These are phyloP conservation scores for Tylopilus orsonianus DNA, from an alignment of 1,284 basidiomycete genomes.

Conservation along the genomic window DNA sequence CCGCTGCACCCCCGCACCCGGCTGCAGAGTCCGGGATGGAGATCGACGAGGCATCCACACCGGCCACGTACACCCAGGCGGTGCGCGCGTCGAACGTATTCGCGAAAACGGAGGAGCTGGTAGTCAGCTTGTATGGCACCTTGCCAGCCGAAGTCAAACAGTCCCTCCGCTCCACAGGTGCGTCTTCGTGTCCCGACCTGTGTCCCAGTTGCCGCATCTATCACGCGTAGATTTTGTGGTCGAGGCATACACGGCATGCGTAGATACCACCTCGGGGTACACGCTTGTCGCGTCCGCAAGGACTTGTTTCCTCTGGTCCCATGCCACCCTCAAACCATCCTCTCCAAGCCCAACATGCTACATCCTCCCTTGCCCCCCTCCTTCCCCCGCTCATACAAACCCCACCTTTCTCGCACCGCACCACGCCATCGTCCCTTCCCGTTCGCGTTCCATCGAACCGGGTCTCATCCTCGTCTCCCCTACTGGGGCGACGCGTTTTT, in stretches of 20 bases:
- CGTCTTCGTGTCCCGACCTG: constrained; percentile 3
- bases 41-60: constrained; percentile 52
- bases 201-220: neutral
- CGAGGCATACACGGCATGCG: constrained; percentile 65
- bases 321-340: constrained; percentile 48
- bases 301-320: constrained; percentile 83
- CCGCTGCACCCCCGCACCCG: constrained; percentile 35
- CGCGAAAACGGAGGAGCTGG: constrained; percentile 71
- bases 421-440: constrained; percentile 66
- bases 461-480: constrained; percentile 71
- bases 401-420: constrained; percentile 51
- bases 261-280: constrained; percentile 71
- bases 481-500: constrained; percentile 67
- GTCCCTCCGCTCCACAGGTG: constrained; percentile 65
- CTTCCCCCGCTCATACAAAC: constrained; percentile 34
- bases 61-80: constrained; percentile 37
- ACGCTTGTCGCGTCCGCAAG: constrained; percentile 67
- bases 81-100: constrained; percentile 42
- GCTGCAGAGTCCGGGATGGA: constrained; percentile 57
- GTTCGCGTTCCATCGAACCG: constrained; percentile 61
- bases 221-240: constrained; percentile 57
- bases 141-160: constrained; percentile 75
- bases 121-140: constrained; percentile 66
- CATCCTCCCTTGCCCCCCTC: constrained; percentile 68
- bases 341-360: constrained; percentile 67